phyloP scores from a whole-genome alignment of 371 early-diverging fungal species.

The Capillidium rhysosporum region DNA sequence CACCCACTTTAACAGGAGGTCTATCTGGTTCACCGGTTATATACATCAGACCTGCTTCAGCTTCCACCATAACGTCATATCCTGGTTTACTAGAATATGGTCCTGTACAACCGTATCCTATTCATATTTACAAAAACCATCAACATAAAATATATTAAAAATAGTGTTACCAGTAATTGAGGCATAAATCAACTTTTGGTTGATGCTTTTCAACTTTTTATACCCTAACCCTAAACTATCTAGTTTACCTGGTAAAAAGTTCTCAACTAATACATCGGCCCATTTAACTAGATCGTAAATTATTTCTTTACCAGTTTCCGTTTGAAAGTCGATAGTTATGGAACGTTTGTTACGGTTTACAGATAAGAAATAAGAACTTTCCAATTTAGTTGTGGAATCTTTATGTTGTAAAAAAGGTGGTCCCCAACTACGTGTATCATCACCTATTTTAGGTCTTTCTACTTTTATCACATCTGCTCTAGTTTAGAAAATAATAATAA shows the following conservation, averaged over 20 bases:
- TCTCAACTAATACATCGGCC: constrained; percentile 74
- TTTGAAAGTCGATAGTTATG: constrained; percentile 65
- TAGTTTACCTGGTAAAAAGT: constrained; percentile 77
- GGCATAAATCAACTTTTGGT: constrained; percentile 67
- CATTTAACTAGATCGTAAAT: constrained; percentile 39
- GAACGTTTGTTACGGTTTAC: constrained; percentile 83
- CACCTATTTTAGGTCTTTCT: constrained; percentile 58
- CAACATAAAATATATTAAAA: not conserved
- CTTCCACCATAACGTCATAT: constrained; percentile 88
- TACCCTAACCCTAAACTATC: constrained; percentile 56
- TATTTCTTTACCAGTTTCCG: constrained; percentile 33
- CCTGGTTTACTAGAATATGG: constrained; percentile 64
- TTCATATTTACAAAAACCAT: too few relatives aligned
- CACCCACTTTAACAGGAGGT: constrained; percentile 82
- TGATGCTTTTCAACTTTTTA: constrained; percentile 34
- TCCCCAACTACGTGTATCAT: constrained; percentile 78
- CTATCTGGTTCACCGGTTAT: constrained; percentile 77
- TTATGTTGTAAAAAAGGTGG: constrained; percentile 38
- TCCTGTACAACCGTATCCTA: constrained; percentile 71
- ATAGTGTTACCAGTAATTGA: constrained; percentile 45
- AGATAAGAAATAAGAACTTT: constrained; percentile 76
- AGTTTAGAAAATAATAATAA: not conserved
- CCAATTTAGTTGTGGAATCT: constrained; percentile 19
- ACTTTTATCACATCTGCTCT: constrained; percentile 84
- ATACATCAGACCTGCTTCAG: constrained; percentile 86